Conservation (phyloP, 176 grass and related monocot genomes). For the Miscanthus lutarioriparius region DNA sequence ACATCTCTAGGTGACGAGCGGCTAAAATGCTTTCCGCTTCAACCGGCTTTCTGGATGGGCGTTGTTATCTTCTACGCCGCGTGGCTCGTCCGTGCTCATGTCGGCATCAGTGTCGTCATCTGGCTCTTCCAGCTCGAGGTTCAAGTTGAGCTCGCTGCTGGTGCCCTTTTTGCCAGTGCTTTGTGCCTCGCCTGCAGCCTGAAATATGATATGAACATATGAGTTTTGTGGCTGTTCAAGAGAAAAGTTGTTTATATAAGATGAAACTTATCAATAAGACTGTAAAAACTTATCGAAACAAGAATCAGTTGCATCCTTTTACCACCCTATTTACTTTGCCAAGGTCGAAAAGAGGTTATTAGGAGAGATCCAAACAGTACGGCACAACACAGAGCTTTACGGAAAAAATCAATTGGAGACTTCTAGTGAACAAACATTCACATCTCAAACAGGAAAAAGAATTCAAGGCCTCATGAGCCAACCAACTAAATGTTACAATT, state of each 20-base stretch:
- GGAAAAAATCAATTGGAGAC: constrained; percentile 15
- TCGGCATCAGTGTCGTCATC: constrained; percentile 65
- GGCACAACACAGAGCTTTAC: neutral
- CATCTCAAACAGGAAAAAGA: neutral
- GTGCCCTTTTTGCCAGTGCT: constrained; percentile 48
- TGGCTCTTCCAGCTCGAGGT: constrained; percentile 69
- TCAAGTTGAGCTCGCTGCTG: constrained; percentile 68
- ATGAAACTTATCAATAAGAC: neutral
- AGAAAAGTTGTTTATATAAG: neutral
- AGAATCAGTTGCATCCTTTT: neutral
- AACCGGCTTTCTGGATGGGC: constrained; percentile 35
- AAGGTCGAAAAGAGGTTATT: neutral
- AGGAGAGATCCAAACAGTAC: constrained; percentile 8
- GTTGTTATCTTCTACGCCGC: neutral
- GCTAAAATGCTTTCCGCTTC: constrained; percentile 53
- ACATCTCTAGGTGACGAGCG: neutral
- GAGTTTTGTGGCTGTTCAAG: neutral
- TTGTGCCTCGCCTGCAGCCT: constrained; percentile 50
- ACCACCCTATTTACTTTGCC: neutral
- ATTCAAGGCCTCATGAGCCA: neutral
- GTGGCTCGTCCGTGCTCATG: constrained; percentile 53
- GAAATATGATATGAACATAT: constrained; percentile 22
- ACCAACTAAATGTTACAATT: neutral
- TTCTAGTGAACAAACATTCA: neutral
- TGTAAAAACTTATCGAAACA: neutral